These are phyloP conservation scores for Curvularia sp. DNA, from an alignment of 2,329 filamentous ascomycete genomes.

Conservation along the genomic window DNA sequence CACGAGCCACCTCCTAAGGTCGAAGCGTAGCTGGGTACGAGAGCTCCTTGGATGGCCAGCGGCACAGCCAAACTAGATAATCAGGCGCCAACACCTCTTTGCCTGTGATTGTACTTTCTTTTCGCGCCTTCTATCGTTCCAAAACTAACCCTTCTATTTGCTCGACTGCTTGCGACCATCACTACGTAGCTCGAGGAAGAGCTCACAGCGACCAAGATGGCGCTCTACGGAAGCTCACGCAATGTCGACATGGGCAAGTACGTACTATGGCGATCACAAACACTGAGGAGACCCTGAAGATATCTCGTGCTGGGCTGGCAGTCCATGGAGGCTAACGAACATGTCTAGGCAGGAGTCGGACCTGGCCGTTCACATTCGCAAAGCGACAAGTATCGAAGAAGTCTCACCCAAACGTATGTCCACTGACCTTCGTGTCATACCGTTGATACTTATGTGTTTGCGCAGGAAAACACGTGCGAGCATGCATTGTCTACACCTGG, in stretches of 20 bases:
- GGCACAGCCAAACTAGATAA: constrained; percentile 15
- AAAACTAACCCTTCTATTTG: neutral
- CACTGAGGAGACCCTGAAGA: neutral
- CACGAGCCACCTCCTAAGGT: constrained; percentile 32
- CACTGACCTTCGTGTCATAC: constrained; percentile 11
- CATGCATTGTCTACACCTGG: constrained; percentile 98
- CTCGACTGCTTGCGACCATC: constrained; percentile 16
- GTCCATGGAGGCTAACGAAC: constrained; percentile 3
- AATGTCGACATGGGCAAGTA: constrained; percentile 70
- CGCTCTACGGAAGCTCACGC: constrained; percentile 56
- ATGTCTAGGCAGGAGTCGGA: constrained; percentile 65
- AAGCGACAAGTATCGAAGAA: constrained; percentile 72
- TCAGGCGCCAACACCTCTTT: constrained; percentile 11
- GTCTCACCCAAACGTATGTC: constrained; percentile 70
- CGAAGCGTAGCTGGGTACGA: constrained; percentile 18
- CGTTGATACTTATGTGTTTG: constrained; percentile 40
- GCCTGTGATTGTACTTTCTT: constrained; percentile 10
- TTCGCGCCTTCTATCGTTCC: constrained; percentile 18
- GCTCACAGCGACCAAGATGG: constrained; percentile 40
- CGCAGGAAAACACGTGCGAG: constrained; percentile 89
- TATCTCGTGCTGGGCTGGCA: neutral
- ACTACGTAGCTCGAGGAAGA: constrained; percentile 19
- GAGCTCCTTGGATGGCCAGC: constrained; percentile 27
- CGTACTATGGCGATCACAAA: constrained; percentile 27
- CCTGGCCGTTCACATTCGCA: constrained; percentile 71